phyloP scores from a whole-genome alignment of 2,329 filamentous ascomycete genomes.

The Fusarium palustre region DNA sequence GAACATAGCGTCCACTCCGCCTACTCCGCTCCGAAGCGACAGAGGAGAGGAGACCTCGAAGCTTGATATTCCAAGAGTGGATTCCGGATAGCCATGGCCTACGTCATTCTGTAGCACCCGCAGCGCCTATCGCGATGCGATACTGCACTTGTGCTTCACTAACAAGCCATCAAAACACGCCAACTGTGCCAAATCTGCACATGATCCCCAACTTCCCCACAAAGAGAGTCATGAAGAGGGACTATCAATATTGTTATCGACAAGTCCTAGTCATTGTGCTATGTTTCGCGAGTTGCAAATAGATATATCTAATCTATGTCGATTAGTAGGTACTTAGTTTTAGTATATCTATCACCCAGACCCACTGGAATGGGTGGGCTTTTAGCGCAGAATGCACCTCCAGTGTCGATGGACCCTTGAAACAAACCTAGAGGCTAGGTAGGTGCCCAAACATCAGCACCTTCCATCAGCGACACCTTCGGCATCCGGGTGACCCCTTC shows the following conservation, averaged over 20 bases:
- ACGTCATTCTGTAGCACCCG: constrained; percentile 45
- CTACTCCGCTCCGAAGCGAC: constrained; percentile 7
- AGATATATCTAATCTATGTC: not conserved
- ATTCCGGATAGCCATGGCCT: constrained; percentile 30
- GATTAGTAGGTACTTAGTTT: too few species aligned
- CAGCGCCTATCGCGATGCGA: constrained; percentile 37
- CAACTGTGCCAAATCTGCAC: constrained; percentile 23
- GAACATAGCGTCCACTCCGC: constrained; percentile 11
- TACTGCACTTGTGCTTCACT: constrained; percentile 31
- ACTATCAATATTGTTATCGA: constrained; percentile 6
- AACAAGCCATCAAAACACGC: constrained; percentile 10
- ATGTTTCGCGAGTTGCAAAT: not conserved
- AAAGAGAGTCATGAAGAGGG: constrained; percentile 22
- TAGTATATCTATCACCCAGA: not conserved
- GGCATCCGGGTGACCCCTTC: constrained; percentile 21
- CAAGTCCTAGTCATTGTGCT: not conserved
- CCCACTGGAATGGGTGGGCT: constrained; percentile 13
- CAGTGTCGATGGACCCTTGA: constrained; percentile 32
- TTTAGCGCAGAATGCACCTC: constrained; percentile 25
- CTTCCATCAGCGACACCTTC: constrained; percentile 7
- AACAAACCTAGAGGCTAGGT: not conserved
- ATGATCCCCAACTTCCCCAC: constrained; percentile 32
- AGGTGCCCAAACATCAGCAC: not conserved
- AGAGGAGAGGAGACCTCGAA: constrained; percentile 12
- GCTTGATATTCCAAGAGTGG: constrained; percentile 29